Evolutionary conservation across 129 eudicot species (phyloP).

Genomic region (Centella asiatica): DNA sequence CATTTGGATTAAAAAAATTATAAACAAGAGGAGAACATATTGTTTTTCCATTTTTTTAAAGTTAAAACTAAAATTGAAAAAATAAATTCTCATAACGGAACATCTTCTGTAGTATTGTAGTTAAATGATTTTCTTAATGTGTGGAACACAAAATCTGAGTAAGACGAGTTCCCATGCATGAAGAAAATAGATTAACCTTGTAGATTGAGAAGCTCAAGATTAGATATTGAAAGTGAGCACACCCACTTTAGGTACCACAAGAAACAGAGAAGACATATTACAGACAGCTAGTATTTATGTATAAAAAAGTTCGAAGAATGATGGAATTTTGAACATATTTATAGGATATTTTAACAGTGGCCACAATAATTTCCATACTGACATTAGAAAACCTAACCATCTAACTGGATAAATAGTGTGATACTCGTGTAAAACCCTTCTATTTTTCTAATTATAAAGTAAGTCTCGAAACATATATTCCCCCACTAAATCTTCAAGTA

Average conservation of each 20-base stretch:
- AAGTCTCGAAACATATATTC: neutral
- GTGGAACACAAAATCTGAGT: neutral
- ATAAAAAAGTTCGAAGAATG: neutral
- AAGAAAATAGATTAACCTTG: neutral
- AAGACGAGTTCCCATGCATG: neutral
- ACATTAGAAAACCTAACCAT: neutral
- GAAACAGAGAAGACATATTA: neutral
- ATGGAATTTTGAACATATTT: neutral
- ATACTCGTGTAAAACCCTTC: too few relatives aligned
- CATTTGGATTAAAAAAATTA: too few relatives aligned
- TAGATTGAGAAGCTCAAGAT: neutral
- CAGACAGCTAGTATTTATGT: neutral
- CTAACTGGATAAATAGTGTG: neutral
- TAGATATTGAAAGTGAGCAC: neutral
- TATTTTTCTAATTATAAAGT: too few relatives aligned
- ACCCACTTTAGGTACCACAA: neutral
- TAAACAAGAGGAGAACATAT: too few relatives aligned
- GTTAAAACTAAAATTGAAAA: too few relatives aligned
- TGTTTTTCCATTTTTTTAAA: too few relatives aligned
- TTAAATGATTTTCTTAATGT: neutral
- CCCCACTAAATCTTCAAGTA: neutral
- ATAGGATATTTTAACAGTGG: neutral
- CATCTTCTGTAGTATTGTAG: neutral
- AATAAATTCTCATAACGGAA: neutral
- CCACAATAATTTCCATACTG: neutral